Evolutionary conservation across 345 rosid species (phyloP).

Genomic region (Euclidium syriacum): DNA sequence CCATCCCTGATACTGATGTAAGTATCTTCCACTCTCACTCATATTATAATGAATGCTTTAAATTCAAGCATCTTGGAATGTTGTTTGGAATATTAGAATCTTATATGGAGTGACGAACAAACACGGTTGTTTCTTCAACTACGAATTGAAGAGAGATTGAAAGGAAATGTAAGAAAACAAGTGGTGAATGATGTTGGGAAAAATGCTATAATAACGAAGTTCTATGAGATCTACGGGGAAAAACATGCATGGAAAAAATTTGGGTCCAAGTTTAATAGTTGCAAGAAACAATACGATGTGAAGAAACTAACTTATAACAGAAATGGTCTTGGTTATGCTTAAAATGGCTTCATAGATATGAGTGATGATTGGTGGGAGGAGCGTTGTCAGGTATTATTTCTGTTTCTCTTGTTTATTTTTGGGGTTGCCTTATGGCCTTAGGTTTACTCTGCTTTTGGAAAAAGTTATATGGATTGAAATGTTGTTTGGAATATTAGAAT

Average conservation of each 20-base stretch:
- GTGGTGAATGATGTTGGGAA: background rate
- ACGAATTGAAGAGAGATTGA: background rate
- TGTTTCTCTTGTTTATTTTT: too few species aligned
- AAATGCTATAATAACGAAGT: background rate
- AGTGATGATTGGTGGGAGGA: background rate
- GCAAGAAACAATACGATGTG: background rate
- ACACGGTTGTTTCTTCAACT: background rate
- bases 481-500: too few species aligned
- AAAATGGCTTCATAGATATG: background rate
- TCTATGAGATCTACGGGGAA: background rate
- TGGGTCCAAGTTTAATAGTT: background rate
- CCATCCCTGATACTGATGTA: background rate
- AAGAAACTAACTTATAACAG: background rate
- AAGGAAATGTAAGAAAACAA: background rate
- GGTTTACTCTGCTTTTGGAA: too few species aligned
- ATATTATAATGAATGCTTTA: background rate
- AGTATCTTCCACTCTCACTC: background rate
- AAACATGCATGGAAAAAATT: background rate
- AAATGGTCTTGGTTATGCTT: background rate
- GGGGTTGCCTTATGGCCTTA: too few species aligned
- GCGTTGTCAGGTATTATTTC: background rate
- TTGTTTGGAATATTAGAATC: too few species aligned
- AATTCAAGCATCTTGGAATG: too few species aligned
- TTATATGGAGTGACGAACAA: background rate
- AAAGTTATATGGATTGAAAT: too few species aligned